A percentile compares a stretch with the other conserved stretches of the same genome.
Conservation (phyloP, 2,329 filamentous ascomycete species). For the Fusarium scirpi region DNA sequence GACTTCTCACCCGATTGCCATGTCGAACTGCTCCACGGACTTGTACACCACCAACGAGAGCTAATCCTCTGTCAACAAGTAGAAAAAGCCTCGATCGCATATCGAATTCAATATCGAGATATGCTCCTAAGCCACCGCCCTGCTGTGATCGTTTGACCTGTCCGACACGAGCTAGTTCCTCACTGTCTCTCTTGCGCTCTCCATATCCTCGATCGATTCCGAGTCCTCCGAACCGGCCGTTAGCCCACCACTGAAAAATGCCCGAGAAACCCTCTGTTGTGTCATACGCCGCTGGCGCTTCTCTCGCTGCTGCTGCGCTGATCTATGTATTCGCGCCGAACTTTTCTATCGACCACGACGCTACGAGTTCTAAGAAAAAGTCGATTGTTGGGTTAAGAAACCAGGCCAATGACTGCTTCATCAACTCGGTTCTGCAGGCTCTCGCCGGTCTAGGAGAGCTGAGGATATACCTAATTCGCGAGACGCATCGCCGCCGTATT, state of each 20-base stretch:
- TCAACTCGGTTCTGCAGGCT: constrained; percentile 95
- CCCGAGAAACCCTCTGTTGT: constrained; percentile 62
- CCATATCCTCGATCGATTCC: constrained; percentile 20
- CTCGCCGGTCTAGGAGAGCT: constrained; percentile 91
- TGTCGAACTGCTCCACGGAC: constrained; percentile 8
- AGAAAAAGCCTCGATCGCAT: constrained; percentile 13
- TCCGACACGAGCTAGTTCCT: constrained; percentile 39
- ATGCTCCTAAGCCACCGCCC: constrained; percentile 40
- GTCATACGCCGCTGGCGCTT: constrained; percentile 94
- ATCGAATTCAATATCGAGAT: constrained; percentile 31
- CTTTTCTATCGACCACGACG: constrained; percentile 90
- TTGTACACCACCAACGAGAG: neutral
- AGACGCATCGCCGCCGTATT: constrained; percentile 85
- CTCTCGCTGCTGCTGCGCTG: constrained; percentile 91
- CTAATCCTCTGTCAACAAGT: neutral
- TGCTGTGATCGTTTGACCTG: constrained; percentile 42
- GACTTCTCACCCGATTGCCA: constrained; percentile 9
- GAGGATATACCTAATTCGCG: constrained; percentile 90
- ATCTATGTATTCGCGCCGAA: constrained; percentile 99
- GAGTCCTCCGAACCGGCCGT: constrained; percentile 39
- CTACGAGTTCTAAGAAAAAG: constrained; percentile 76
- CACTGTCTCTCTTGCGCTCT: constrained; percentile 10
- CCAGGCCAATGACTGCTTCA: constrained; percentile 94
- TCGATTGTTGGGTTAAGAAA: constrained; percentile 91
- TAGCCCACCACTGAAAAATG: constrained; percentile 47